A percentile compares a stretch with the other conserved stretches of the same genome.
phyloP scores from a whole-genome alignment of 2,329 filamentous ascomycete genomes.

The Talaromyces rugulosus region DNA sequence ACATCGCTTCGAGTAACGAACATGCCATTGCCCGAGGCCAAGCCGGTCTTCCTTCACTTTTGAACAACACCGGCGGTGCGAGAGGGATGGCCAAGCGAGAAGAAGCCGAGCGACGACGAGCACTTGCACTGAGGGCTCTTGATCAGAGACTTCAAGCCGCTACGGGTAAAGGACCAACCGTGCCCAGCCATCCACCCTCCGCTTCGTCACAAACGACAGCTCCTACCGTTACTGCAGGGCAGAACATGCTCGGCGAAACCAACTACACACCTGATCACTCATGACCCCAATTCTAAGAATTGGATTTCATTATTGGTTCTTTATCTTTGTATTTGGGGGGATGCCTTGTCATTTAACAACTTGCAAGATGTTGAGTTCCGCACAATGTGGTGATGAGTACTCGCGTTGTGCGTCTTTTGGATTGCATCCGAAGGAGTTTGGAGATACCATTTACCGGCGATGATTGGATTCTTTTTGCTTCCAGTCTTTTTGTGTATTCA shows the following conservation, averaged over 20 bases:
- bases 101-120: slow-evolving; percentile 85
- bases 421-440: slow-evolving; percentile 9
- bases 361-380: neutral
- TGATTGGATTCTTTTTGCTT: neutral
- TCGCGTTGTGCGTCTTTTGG: neutral
- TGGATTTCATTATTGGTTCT: neutral
- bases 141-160: slow-evolving; percentile 91
- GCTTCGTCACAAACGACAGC: slow-evolving; percentile 49
- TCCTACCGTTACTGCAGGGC: slow-evolving; percentile 51
- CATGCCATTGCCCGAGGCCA: slow-evolving; percentile 64
- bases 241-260: slow-evolving; percentile 63
- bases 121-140: slow-evolving; percentile 82
- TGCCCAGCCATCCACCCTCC: slow-evolving; percentile 27
- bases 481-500: neutral
- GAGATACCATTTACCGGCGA: slow-evolving; percentile 10
- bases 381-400: neutral
- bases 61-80: slow-evolving; percentile 44
- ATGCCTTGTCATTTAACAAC: neutral
- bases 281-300: slow-evolving; percentile 15
- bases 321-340: neutral
- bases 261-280: slow-evolving; percentile 63
- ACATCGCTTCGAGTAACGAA: slow-evolving; percentile 68
- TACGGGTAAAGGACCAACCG: slow-evolving; percentile 46
- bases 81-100: slow-evolving; percentile 67
- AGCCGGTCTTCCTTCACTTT: slow-evolving; percentile 56